Evolutionary conservation across 495 filamentous ascomycete species (phyloP), one percentile per base, ranked within the genome.

Genomic region (Cercophora sp.): DNA sequence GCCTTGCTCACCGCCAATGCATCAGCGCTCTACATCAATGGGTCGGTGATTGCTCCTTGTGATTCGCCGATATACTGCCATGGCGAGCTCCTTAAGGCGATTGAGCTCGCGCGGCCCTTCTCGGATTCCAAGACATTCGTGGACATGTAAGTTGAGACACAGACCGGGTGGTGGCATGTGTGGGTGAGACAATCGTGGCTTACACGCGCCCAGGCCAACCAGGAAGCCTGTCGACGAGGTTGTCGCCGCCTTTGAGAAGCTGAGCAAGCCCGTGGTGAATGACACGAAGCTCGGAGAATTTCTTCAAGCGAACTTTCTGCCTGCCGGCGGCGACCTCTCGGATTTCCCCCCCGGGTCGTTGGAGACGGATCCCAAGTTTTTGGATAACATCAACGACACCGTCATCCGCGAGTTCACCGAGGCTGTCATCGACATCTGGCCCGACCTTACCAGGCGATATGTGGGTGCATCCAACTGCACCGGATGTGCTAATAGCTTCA

Each of bases 41-140:
- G 74, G 63, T 72, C 70, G 2, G 59, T 69, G 25, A 70, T 68
- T 32, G 63, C 73, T 3, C 72, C 75, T 15, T 78, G 75, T 50
- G 74, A 78, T 50, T 77, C 73, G 25, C 71, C 73, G 9, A 51
- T 78, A 22, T 78, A 78, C 52, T 78, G 75, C 56, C 64, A 69
- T 18, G 75, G 75, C 23, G 74, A 77, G 4, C 60, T 78, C 29
- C 61, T 78, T 15, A 68, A 70, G 42, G 68, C 70, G 20, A 69
- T 78, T 48, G 68, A 78, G 61, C 64, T 77, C 8, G 75, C 75
- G 5, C 63, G 49, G 8, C 75, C 75, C 19, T 78, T 78, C 51
- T 57, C 64, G 11, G 75, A 78, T 61, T 76, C 72, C 41, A 78
- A 78, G 65, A 77, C 72, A 20, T 78, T 76, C 43, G 75, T 78